A percentile compares a stretch with the other conserved stretches of the same genome.
Evolutionary conservation across 768 basidiomycete genomes (phyloP).

Genomic region (Tulasnella sp.): DNA sequence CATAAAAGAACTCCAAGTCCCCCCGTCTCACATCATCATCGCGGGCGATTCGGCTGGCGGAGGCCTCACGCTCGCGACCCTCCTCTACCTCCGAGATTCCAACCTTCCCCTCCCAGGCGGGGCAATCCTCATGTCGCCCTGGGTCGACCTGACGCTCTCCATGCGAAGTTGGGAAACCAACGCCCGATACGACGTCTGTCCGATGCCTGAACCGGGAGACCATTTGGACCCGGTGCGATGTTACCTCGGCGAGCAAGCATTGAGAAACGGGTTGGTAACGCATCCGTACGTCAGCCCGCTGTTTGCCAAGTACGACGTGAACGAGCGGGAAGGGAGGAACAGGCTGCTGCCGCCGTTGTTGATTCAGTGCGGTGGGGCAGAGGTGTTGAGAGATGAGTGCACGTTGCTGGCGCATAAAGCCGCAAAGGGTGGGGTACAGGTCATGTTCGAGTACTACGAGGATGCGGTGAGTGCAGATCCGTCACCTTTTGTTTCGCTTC

Average conservation of each 20-base stretch:
- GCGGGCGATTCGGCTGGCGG: conserved; percentile 93
- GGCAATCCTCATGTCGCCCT: conserved; percentile 86
- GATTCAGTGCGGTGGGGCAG: conserved; percentile 89
- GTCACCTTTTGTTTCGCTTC: background rate
- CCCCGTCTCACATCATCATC: conserved; percentile 83
- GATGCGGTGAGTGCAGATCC: conserved; percentile 63
- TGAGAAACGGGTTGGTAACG: conserved; percentile 72
- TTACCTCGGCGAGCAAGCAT: conserved; percentile 73
- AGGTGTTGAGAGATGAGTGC: conserved; percentile 92
- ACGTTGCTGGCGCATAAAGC: conserved; percentile 92
- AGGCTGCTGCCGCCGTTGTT: conserved; percentile 81
- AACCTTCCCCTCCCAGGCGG: conserved; percentile 77
- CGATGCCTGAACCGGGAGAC: conserved; percentile 64
- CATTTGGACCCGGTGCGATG: conserved; percentile 93
- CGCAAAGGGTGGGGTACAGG: conserved; percentile 73
- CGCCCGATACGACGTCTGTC: conserved; percentile 77
- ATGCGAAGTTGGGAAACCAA: conserved; percentile 99
- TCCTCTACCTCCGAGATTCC: conserved; percentile 95
- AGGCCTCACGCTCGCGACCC: conserved; percentile 72
- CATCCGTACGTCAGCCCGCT: conserved; percentile 95
- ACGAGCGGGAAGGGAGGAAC: conserved; percentile 56
- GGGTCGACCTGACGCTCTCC: conserved; percentile 96
- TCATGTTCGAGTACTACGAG: conserved; percentile 83
- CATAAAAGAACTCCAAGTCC: conserved; percentile 81
- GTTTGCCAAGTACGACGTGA: conserved; percentile 42